A percentile compares a stretch with the other conserved stretches of the same genome.
Evolutionary conservation across 768 basidiomycete genomes (phyloP).

Genomic region (Leccinum obscurum): DNA sequence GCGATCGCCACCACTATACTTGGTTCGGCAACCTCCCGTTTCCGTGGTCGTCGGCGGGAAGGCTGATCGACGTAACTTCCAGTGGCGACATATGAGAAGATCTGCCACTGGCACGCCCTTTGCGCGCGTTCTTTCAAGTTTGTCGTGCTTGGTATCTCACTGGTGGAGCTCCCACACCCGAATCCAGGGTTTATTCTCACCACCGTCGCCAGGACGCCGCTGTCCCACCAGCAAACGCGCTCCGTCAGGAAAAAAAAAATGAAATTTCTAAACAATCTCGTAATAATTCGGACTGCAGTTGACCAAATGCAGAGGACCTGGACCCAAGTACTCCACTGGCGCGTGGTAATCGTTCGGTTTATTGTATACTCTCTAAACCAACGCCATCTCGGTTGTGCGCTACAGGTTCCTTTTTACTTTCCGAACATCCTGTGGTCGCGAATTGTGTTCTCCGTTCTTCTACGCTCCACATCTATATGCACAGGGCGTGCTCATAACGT

Average conservation of each 20-base stretch:
- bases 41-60: constrained; percentile 15
- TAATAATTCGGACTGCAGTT: constrained; percentile 20
- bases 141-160: constrained; percentile 9
- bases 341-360: constrained; percentile 28
- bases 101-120: constrained; percentile 31
- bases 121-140: constrained; percentile 26
- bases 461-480: constrained; percentile 1
- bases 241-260: constrained; percentile 5
- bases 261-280: constrained; percentile 23
- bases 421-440: constrained; percentile 18
- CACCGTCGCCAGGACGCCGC: constrained; percentile 19
- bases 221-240: constrained; percentile 15
- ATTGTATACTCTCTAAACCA: constrained; percentile 1
- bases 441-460: constrained; percentile 5
- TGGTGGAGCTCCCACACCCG: constrained; percentile 16
- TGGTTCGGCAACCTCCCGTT: constrained; percentile 8
- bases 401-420: constrained; percentile 3
- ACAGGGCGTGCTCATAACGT: not conserved
- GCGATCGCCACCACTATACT: not conserved
- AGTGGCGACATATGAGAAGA: constrained; percentile 21
- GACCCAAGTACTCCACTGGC: constrained; percentile 28
- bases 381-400: not conserved
- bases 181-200: constrained; percentile 26
- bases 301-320: constrained; percentile 23
- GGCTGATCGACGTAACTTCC: constrained; percentile 13